Conservation (phyloP, 2,329 filamentous ascomycete species). For the Hymenoscyphus salicellus region DNA sequence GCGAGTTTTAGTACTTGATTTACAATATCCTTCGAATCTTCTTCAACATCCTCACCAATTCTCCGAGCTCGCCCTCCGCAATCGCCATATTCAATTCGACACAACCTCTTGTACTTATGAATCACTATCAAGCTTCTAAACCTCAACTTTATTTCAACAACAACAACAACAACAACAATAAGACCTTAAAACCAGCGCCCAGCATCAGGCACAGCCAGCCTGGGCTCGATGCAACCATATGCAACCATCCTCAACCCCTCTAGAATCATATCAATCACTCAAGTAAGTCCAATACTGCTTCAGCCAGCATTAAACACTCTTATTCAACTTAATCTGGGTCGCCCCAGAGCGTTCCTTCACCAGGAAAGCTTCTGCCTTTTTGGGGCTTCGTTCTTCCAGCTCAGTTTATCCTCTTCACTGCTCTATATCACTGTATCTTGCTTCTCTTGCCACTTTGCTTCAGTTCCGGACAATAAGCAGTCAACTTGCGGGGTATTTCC, state of each 20-base stretch:
- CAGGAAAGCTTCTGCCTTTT: not conserved
- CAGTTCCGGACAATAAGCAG: not conserved
- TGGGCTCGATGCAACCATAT: not conserved
- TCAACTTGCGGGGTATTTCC: not conserved
- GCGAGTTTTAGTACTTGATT: not conserved
- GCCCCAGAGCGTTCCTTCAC: not conserved
- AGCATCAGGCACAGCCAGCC: not conserved
- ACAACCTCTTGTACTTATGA: not conserved
- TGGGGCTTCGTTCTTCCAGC: not conserved
- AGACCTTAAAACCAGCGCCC: not conserved
- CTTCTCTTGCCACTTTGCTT: not conserved
- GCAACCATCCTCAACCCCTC: not conserved
- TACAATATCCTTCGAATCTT: not conserved
- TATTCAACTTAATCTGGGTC: not conserved
- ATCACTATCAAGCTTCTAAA: not conserved
- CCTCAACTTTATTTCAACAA: not conserved
- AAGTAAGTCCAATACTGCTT: not conserved
- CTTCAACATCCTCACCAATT: not conserved
- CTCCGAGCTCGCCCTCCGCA: not conserved
- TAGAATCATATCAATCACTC: not conserved
- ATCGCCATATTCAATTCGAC: not conserved
- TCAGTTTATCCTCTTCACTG: not conserved
- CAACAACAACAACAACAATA: not conserved
- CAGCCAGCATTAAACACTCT: not conserved
- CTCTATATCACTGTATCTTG: not conserved